Evolutionary conservation across 345 rosid species (phyloP), one percentile per base, ranked within the genome.

Genomic region (Zanthoxylum bungeanum): DNA sequence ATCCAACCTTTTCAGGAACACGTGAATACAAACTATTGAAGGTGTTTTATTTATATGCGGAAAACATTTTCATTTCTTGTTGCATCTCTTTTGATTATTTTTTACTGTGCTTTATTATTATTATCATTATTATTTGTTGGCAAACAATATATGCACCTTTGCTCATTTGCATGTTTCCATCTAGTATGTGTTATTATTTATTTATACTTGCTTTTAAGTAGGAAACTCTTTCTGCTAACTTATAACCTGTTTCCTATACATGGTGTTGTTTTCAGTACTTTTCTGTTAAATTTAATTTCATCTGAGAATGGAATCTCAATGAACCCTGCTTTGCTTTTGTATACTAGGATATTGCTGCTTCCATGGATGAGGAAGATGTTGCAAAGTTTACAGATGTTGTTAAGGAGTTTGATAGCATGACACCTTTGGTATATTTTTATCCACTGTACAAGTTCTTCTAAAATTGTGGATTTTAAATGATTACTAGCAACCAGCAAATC

Each of bases 371-470:
- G 82, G 99, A 96, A 87, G 99, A 96, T 72, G 68, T 93, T n/a
- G 80, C 83, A 27, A 88, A 88, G 83, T 96, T 96, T 75, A 91
- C 97, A 33, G 94, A 89, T 49, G 92, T 83, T 70, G 85, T 96
- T 42, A 93, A 96, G 92, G 99, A 96, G 79, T 96, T 85, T 66
- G 98, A 96, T 73, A 86, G 98, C 91, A 96, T 96, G 99, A 92
- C 98, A 68, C 91, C 97, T 3, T 81, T 96, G 98, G 99, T 96
- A 88, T 33, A 21, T 57, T 47, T 69, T 24, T 74, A 56, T 73
- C 42, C 0, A 52, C 49, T 25, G 0, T 44, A 10, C 31, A 24
- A 61, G 16, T 25, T 30, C 5, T 28, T 17, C 2, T 8, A 27
- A 42, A 57, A 44, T 64, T 0, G 42, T 27, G 68, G 52, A 64